Base-by-base conservation (phyloP, 495 filamentous ascomycete genomes). In the Penicillium riverlandense region DNA sequence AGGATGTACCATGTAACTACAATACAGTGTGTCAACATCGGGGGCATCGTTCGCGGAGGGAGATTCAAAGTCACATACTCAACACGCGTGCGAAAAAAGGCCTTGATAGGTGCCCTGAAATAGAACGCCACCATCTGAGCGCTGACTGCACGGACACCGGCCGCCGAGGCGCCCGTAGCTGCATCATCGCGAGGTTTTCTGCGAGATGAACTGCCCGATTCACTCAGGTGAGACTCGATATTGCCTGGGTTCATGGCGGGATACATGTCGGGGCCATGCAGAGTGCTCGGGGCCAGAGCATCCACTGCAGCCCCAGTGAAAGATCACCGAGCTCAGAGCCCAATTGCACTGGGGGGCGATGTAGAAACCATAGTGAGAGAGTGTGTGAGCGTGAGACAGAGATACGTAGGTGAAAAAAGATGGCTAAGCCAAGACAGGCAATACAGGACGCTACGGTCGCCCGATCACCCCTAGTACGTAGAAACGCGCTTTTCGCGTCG, bases 71-170 rank as follows among this genome's bases (percentile, higher is more conserved):
- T 30, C 42, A 74, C 62, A 73, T 84, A 95, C 73, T 96, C 90
- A 49, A 96, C 87, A 42, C 90, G 70, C 4, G 84, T 88, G 41
- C 85, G 77, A 61, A 96, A 91, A 62, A 96, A 96, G 4, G 88
- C 84, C 61, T 94, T 94, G 28, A 87, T 82, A 2, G 90, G 90
- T 2, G 87, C 86, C 45, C 90, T 71, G 53, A 95, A 96, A 62
- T 92, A 96, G 52, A 95, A 94, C 16, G 88, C 82, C 35, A 95
- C 72, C 38, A 84, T 62, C 53, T 90, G 86, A 4, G 87, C 80
- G 53, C 80, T 86, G 43, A 94, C 55, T 22, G 89, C 88, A 41
- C 90, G 83, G 35, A 85, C 83, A 29, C 85, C 77, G 8, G 90
- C 89, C 11, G 88, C 88, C 27, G 86, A 84, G 6, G 82, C 55